phyloP scores from a whole-genome alignment of 805 yeast genomes.

The Wickerhamiella occidentalis region DNA sequence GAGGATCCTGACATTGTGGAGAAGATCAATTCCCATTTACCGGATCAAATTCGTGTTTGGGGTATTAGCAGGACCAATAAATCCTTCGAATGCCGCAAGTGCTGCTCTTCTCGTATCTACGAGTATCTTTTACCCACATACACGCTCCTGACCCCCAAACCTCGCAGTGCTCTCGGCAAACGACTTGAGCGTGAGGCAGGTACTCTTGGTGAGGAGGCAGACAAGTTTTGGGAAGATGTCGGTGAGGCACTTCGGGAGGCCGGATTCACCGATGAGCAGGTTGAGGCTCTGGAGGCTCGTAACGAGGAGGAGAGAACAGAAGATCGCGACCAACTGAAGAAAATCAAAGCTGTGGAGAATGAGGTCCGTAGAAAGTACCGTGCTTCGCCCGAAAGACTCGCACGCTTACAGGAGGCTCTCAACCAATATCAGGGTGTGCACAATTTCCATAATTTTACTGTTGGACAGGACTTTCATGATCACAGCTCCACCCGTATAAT shows the following conservation, averaged over 20 bases:
- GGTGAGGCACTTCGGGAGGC: constrained; percentile 28
- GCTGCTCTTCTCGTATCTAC: constrained; percentile 92
- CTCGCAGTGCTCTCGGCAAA: constrained; percentile 50
- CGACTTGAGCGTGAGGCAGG: constrained; percentile 44
- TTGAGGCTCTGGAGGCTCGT: constrained; percentile 10
- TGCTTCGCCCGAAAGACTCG: constrained; percentile 49
- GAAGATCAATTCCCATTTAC: constrained; percentile 63
- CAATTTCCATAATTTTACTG: constrained; percentile 80
- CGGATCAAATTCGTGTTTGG: constrained; percentile 86
- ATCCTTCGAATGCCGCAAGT: constrained; percentile 84
- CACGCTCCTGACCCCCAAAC: constrained; percentile 83
- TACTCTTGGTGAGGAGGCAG: constrained; percentile 56
- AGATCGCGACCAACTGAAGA: constrained; percentile 27
- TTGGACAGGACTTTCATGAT: constrained; percentile 72
- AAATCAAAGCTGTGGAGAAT: constrained; percentile 52
- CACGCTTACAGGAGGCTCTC: constrained; percentile 54
- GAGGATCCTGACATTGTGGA: constrained; percentile 66
- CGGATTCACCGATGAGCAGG: constrained; percentile 31
- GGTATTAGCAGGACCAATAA: constrained; percentile 81
- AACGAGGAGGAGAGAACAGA: constrained; percentile 21
- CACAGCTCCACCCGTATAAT: constrained; percentile 75
- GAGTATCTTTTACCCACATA: constrained; percentile 91
- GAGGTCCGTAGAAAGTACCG: constrained; percentile 57
- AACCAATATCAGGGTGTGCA: constrained; percentile 71
- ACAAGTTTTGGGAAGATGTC: constrained; percentile 56